phyloP scores from a whole-genome alignment of 2,329 filamentous ascomycete genomes.

The Aspergillus awamori region DNA sequence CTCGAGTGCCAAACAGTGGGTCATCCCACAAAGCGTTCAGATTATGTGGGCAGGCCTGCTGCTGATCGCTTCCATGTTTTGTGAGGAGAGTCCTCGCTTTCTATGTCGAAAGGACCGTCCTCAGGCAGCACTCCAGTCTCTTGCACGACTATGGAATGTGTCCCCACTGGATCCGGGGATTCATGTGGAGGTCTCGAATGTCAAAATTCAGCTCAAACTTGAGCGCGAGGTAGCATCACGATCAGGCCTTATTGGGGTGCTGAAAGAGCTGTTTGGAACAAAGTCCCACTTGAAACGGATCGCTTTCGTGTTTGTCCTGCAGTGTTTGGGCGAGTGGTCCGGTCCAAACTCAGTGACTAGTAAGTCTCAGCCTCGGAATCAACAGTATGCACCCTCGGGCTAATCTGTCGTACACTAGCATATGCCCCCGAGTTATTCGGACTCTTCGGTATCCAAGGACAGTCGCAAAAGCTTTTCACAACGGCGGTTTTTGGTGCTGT shows the following conservation, averaged over 20 bases:
- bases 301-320: slow-evolving; percentile 50
- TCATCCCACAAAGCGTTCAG: slow-evolving; percentile 70
- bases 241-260: neutral
- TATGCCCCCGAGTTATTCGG: slow-evolving; percentile 74
- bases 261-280: slow-evolving; percentile 4
- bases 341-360: slow-evolving; percentile 73
- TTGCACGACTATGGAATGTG: slow-evolving; percentile 55
- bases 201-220: slow-evolving; percentile 11
- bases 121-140: slow-evolving; percentile 43
- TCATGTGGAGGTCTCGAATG: slow-evolving; percentile 14
- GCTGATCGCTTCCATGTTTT: slow-evolving; percentile 64
- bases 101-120: slow-evolving; percentile 64
- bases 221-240: neutral
- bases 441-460: slow-evolving; percentile 61
- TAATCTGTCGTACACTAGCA: slow-evolving; percentile 4
- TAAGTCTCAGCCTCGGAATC: neutral
- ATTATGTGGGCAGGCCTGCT: slow-evolving; percentile 72
- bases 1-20: slow-evolving; percentile 49
- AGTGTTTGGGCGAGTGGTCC: slow-evolving; percentile 72
- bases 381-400: neutral
- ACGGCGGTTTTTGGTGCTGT: slow-evolving; percentile 47
- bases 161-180: slow-evolving; percentile 24
- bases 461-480: slow-evolving; percentile 36
- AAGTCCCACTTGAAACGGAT: slow-evolving; percentile 1
- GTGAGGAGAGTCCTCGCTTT: slow-evolving; percentile 67